Evolutionary conservation across 1,284 basidiomycete species (phyloP).

Genomic region (Rhizopogon hawkerae): DNA sequence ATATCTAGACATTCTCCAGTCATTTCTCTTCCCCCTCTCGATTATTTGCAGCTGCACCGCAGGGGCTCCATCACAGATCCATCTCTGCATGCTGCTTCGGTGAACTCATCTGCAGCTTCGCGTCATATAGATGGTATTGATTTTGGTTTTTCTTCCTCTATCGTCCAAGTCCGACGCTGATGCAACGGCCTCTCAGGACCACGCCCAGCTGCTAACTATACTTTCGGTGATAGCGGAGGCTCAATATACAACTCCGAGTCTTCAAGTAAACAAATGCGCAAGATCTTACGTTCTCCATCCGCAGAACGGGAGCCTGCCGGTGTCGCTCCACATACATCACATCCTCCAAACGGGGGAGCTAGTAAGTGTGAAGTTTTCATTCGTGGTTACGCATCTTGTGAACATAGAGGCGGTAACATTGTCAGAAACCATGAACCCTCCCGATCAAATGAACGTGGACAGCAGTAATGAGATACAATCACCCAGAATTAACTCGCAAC

Average conservation of each 20-base stretch:
- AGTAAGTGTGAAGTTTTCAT: constrained; percentile 15
- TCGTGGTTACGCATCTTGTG: constrained; percentile 1
- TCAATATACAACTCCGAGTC: constrained; percentile 31
- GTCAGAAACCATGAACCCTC: constrained; percentile 29
- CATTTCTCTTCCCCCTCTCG: constrained; percentile 59
- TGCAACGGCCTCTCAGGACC: constrained; percentile 28
- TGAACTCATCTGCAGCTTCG: constrained; percentile 15
- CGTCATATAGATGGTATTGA: constrained; percentile 16
- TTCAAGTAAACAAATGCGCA: constrained; percentile 38
- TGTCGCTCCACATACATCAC: constrained; percentile 13
- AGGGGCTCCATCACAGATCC: constrained; percentile 75
- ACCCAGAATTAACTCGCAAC: constrained; percentile 23
- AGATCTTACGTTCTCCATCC: constrained; percentile 47
- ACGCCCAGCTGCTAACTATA: constrained; percentile 59
- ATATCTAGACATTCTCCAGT: constrained; percentile 31
- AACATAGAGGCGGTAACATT: constrained; percentile 5
- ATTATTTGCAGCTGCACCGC: constrained; percentile 68
- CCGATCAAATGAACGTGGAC: constrained; percentile 42
- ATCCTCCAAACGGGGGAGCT: constrained; percentile 17
- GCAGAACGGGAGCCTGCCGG: constrained; percentile 23
- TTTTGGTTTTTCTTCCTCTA: neutral
- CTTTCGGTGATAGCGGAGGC: constrained; percentile 55
- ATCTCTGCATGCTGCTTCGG: constrained; percentile 53
- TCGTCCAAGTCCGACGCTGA: constrained; percentile 5
- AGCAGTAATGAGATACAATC: constrained; percentile 21